Evolutionary conservation across 2,329 filamentous ascomycete genomes (phyloP).

Genomic region (Curvularia spicifera): DNA sequence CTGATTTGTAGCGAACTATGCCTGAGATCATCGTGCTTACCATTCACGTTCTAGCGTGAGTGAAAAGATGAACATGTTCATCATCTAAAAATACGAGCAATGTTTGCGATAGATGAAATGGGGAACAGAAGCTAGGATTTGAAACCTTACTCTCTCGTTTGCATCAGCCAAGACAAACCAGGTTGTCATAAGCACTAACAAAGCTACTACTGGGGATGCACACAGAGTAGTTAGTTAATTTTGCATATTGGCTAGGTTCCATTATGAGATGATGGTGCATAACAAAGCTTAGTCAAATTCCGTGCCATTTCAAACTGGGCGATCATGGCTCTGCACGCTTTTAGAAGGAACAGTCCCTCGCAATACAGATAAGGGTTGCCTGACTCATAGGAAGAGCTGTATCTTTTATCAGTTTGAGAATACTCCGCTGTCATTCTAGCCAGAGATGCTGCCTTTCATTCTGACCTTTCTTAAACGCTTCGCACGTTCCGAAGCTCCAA

Average conservation of each 20-base stretch:
- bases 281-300: neutral
- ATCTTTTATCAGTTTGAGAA: neutral
- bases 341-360: neutral
- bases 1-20: neutral
- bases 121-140: neutral
- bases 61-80: neutral
- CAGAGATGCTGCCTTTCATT: neutral
- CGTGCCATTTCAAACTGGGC: neutral
- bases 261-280: neutral
- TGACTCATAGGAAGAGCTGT: neutral
- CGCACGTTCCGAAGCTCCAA: neutral
- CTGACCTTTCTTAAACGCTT: neutral
- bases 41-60: neutral
- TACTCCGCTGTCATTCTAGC: neutral
- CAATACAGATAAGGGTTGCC: neutral
- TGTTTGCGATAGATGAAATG: neutral
- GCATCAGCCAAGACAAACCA: neutral
- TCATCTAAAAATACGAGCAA: neutral
- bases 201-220: neutral
- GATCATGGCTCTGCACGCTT: neutral
- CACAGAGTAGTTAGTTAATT: neutral
- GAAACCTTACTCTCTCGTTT: neutral
- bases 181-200: neutral
- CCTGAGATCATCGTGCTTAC: neutral
- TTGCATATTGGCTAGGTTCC: neutral